phyloP scores from a whole-genome alignment of 129 eudicot genomes.

The Helianthus annuus region HanXRQr2.0-SUNRISE NC_035435.2:88417208-88417707 shows the following conservation, averaged over 20 bases:
- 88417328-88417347: conserved; percentile 74
- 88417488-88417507: conserved; percentile 52
- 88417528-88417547: conserved; percentile 52
- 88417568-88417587: neutral
- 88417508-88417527: conserved; percentile 53
- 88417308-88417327: conserved; percentile 84
- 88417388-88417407: conserved; percentile 21
- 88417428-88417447: conserved; percentile 34
- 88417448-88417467: conserved; percentile 44
- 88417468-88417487: conserved; percentile 65
- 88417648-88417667: conserved; percentile 43
- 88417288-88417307: conserved; percentile 93
- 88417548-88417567: conserved; percentile 63
- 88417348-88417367: conserved; percentile 68
- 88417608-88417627: conserved; percentile 12
- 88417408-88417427: conserved; percentile 36
- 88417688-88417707: conserved; percentile 61
- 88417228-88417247: conserved; percentile 81
- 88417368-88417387: conserved; percentile 21
- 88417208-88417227: conserved; percentile 82
- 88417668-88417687: conserved; percentile 31
- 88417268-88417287: conserved; percentile 84
- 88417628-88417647: conserved; percentile 12
- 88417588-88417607: conserved; percentile 19
- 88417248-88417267: conserved; percentile 64